Evolutionary conservation across 177 flowering plant species (phyloP).

Genomic region (Telopea speciosissima): DNA sequence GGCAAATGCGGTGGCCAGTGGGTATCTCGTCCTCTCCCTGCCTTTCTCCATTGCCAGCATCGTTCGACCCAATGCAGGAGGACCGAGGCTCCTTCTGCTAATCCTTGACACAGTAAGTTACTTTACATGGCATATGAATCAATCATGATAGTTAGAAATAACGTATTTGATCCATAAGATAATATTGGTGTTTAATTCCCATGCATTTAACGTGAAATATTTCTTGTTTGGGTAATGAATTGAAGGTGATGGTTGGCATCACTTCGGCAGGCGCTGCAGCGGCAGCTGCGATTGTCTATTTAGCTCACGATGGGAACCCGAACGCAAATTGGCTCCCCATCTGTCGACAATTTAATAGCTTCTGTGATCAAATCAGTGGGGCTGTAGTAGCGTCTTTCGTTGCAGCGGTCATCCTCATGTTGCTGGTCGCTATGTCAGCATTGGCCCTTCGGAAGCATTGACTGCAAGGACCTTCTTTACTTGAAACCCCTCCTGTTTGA

Average conservation of each 20-base stretch:
- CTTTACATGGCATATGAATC: neutral
- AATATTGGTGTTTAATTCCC: neutral
- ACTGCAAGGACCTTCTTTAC: neutral
- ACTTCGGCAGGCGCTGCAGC: slow-evolving; percentile 47
- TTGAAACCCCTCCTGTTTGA: no score
- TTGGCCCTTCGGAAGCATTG: slow-evolving; percentile 28
- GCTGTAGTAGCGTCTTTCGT: slow-evolving; percentile 66
- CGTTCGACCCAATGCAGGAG: slow-evolving; percentile 45
- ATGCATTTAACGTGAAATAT: neutral
- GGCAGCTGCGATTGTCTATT: slow-evolving; percentile 66
- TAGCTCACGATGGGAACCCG: slow-evolving; percentile 78
- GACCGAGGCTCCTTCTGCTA: slow-evolving; percentile 48
- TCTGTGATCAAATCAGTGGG: slow-evolving; percentile 62
- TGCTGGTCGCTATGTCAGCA: slow-evolving; percentile 29
- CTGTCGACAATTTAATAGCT: slow-evolving; percentile 63
- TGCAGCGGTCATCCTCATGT: slow-evolving; percentile 29
- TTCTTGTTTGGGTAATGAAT: neutral
- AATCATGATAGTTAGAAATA: no score
- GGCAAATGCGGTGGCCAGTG: slow-evolving; percentile 53
- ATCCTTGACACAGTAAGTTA: slow-evolving; percentile 55
- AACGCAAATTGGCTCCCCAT: slow-evolving; percentile 76
- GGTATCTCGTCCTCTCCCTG: slow-evolving; percentile 71
- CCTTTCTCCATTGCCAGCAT: slow-evolving; percentile 66
- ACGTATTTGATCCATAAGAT: neutral
- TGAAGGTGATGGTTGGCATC: slow-evolving; percentile 51